Conservation (phyloP, 2,329 filamentous ascomycete species). For the Ophioceras dolichostomum region DNA sequence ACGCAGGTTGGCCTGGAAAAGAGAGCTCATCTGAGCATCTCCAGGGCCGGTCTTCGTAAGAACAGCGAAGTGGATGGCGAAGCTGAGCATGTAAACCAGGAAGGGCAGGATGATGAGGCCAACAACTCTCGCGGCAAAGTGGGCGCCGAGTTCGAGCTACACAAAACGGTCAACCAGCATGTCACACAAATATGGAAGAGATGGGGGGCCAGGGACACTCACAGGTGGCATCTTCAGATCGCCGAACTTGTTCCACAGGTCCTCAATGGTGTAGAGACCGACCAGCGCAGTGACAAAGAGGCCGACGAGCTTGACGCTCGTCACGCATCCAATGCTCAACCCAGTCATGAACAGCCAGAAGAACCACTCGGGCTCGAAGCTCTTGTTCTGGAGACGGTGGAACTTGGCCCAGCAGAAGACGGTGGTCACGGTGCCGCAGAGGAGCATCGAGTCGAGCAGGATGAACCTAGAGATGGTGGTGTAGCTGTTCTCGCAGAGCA, state of each 20-base stretch:
- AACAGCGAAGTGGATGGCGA: constrained; percentile 88
- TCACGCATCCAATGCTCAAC: constrained; percentile 92
- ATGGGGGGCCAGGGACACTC: constrained; percentile 29
- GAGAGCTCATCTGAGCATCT: constrained; percentile 99
- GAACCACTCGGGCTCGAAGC: constrained; percentile 88
- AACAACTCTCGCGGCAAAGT: constrained; percentile 67
- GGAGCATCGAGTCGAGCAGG: constrained; percentile 50
- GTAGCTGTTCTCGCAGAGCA: constrained; percentile 98
- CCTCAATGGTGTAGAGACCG: constrained; percentile 89
- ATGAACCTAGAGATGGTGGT: constrained; percentile 68
- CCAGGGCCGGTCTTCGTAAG: constrained; percentile 89
- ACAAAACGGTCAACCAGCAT: too few species aligned
- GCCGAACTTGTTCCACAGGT: constrained; percentile 97
- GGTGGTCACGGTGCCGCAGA: constrained; percentile 97
- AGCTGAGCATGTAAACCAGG: constrained; percentile 89
- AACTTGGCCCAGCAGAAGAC: constrained; percentile 97
- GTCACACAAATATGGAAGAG: not conserved
- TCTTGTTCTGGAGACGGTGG: constrained; percentile 73
- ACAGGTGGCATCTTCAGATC: constrained; percentile 85
- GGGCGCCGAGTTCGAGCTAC: constrained; percentile 53
- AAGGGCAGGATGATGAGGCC: constrained; percentile 83
- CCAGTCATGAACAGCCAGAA: constrained; percentile 89
- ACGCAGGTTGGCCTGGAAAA: constrained; percentile 93
- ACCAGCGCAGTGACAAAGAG: constrained; percentile 93
- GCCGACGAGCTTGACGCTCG: constrained; percentile 96